These are phyloP conservation scores for Flaveria ramosissima DNA, from an alignment of 129 eudicot species.

Conservation along the genomic window DNA sequence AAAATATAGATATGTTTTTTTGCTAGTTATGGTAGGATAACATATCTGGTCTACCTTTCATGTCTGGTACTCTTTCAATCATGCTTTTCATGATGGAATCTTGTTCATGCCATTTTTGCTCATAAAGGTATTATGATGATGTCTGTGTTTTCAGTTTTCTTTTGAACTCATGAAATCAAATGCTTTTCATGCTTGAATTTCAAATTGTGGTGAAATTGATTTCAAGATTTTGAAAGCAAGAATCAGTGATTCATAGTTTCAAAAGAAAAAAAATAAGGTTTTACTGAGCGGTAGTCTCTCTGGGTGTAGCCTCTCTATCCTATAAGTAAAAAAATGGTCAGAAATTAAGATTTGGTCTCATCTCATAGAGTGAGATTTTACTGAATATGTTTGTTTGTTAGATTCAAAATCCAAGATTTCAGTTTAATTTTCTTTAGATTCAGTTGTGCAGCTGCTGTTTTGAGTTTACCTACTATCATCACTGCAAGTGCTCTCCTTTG, in stretches of 20 bases:
- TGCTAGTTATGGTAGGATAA: slow-evolving; percentile 31
- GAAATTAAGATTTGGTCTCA: too few species aligned
- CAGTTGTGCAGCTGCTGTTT: slow-evolving; percentile 10
- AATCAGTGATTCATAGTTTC: too few species aligned
- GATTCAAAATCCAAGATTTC: slow-evolving; percentile 10
- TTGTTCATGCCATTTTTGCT: slow-evolving; percentile 41
- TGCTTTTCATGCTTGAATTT: background rate
- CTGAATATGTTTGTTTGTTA: too few species aligned
- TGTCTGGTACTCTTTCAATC: slow-evolving; percentile 35
- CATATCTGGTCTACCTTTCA: slow-evolving; percentile 33
- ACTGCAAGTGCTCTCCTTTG: background rate
- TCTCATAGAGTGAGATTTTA: too few species aligned
- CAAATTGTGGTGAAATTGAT: background rate
- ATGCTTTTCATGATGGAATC: slow-evolving; percentile 42
- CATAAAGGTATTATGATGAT: slow-evolving; percentile 30
- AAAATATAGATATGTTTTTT: slow-evolving; percentile 17
- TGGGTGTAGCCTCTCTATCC: too few species aligned
- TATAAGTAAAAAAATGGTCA: too few species aligned
- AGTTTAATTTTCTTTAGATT: background rate
- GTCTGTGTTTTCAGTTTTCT: slow-evolving; percentile 24
- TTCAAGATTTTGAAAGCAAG: too few species aligned
- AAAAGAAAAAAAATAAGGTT: too few species aligned
- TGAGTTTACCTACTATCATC: too few species aligned
- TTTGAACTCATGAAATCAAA: slow-evolving; percentile 24
- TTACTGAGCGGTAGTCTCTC: too few species aligned